Conservation (phyloP, 169 alveolate genomes). For the Sarcocystis neurona region DNA sequence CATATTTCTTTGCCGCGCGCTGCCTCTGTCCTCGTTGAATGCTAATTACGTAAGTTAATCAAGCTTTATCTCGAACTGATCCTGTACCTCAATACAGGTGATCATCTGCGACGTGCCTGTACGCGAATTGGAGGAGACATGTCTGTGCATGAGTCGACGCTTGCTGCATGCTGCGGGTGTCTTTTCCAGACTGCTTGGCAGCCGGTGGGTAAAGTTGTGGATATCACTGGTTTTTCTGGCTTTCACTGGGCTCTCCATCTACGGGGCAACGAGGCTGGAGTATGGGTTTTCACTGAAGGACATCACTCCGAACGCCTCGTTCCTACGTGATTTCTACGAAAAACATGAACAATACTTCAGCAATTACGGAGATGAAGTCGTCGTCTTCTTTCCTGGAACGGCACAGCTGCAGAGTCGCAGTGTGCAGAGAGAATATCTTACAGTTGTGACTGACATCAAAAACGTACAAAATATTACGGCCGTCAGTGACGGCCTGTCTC, state of each 20-base stretch:
- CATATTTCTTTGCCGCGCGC: no score
- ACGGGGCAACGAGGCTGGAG: slow-evolving; percentile 67
- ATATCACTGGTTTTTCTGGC: slow-evolving; percentile 62
- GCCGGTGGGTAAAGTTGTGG: slow-evolving; percentile 22
- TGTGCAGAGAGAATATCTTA: not conserved
- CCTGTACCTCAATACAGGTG: no score
- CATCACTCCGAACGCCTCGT: slow-evolving; percentile 66
- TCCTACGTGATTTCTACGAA: slow-evolving; percentile 49
- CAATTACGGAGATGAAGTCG: slow-evolving; percentile 63
- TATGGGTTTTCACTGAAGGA: slow-evolving; percentile 66
- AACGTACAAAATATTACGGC: slow-evolving; percentile 2
- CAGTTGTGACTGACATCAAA: not conserved
- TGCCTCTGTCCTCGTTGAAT: no score
- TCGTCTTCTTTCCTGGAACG: slow-evolving; percentile 70
- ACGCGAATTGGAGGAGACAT: no score
- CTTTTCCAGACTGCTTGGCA: slow-evolving; percentile 31
- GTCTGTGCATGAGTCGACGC: not conserved
- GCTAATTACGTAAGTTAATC: no score
- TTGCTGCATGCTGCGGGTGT: not conserved
- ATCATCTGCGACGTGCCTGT: no score
- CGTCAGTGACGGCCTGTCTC: slow-evolving; percentile 52
- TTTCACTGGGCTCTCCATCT: slow-evolving; percentile 63
- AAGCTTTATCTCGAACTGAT: no score
- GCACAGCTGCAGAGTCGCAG: slow-evolving; percentile 63
- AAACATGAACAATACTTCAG: slow-evolving; percentile 39